Conservation (phyloP, 73 alveolate species). For the Symbiodinium pilosum region DNA sequence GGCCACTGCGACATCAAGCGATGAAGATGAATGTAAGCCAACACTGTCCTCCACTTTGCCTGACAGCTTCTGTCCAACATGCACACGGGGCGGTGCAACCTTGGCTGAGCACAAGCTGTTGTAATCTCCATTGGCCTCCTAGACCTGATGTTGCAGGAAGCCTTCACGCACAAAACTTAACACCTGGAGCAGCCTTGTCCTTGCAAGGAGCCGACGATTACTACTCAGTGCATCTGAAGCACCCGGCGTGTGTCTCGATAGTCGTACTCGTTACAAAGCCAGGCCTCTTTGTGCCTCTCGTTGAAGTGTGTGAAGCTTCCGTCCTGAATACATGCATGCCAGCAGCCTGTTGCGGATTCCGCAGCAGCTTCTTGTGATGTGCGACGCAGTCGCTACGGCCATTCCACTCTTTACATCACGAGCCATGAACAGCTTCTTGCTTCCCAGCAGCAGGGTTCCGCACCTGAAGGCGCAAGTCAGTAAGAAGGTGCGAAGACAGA, state of each 20-base stretch:
- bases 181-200: too few species aligned
- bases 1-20: too few species aligned
- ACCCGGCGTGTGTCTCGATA: conserved; percentile 74
- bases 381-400: not conserved
- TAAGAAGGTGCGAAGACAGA: too few species aligned
- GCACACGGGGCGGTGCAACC: conserved; percentile 72
- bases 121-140: too few species aligned
- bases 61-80: conserved; percentile 55
- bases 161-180: too few species aligned
- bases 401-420: not conserved
- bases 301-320: conserved; percentile 91
- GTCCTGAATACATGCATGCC: not conserved
- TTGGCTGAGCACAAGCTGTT: too few species aligned
- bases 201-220: too few species aligned
- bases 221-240: not conserved
- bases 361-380: not conserved
- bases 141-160: too few species aligned
- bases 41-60: conserved; percentile 24
- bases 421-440: not conserved
- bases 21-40: too few species aligned
- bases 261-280: conserved; percentile 84
- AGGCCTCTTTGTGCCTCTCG: conserved; percentile 93
- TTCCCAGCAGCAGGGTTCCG: conserved; percentile 58
- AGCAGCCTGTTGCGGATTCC: not conserved
- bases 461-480: not conserved